Base-by-base conservation (phyloP, 192 early-diverging fungal genomes). In the Umbelopsis vinacea region DNA sequence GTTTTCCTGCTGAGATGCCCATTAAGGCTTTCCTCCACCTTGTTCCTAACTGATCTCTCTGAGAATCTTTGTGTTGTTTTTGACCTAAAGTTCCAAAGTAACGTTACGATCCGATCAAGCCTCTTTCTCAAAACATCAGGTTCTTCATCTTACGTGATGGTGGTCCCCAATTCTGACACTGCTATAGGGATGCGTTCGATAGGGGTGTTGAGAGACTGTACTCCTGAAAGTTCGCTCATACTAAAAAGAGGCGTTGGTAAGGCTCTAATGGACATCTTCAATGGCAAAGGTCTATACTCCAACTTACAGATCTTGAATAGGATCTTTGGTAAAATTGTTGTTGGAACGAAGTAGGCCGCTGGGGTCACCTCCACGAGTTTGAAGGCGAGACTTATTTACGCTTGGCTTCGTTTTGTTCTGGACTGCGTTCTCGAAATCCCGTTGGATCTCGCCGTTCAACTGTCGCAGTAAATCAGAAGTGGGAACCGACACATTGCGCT, bases 21-120 rank as follows among this genome's bases (percentile, higher is more conserved):
- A 69, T 92, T 92, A 46, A 87, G 81, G 0, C 81, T 82, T 11
- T 87, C 82, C 37, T 92, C 89, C 4, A 69, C 77, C 22, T 87
- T 80, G 50, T 78, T 84, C 19, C 74, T 76, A 52, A 84, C 77
- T 43, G 68, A 15, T 19, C 89, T 76, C 23, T 87, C 82, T 7
- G 63, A 67, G 55, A 86, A 86, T 71, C 69, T 47, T 9, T 74
- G 45, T 21, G 79, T 68, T 33, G 72, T 33, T 15, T n/a, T 10
- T 4, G 76, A 72, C 17, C 71, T 77, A 17, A 10, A 46, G 4
- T 43, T 43, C 6, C 0, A 43, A 43, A 1, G 40, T 43, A 21
- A 43, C 10, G 22, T 48, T 48, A 50, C 10, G 4, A 66, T 38
- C 4, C 9, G 10, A 45, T 33, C 0, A 9, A 26, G 21, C 9